phyloP scores from a whole-genome alignment of 495 filamentous ascomycete species.

The Cudoniella acicularis region DNA sequence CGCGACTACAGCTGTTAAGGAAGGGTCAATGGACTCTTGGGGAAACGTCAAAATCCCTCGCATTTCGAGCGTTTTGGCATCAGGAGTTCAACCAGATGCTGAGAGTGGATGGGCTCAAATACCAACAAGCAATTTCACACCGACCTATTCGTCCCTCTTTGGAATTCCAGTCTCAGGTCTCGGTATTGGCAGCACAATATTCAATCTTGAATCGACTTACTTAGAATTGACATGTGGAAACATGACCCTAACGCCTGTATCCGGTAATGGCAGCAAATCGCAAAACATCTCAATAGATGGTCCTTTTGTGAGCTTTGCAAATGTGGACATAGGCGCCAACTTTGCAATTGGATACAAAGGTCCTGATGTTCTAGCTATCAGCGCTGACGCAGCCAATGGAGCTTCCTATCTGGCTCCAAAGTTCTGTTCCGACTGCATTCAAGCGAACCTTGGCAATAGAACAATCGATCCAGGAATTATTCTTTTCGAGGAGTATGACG shows the following conservation, averaged over 20 bases:
- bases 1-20: conserved; percentile 3
- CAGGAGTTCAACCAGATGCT: neutral
- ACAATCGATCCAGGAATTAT: conserved; percentile 11
- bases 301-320: conserved; percentile 9
- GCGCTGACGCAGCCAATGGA: neutral
- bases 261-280: neutral
- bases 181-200: conserved; percentile 13
- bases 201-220: conserved; percentile 21
- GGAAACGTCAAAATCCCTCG: conserved; percentile 23
- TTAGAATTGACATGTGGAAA: conserved; percentile 15
- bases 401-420: neutral
- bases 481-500: conserved; percentile 18
- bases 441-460: neutral
- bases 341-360: conserved; percentile 21
- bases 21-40: conserved; percentile 11
- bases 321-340: neutral
- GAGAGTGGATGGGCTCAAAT: conserved; percentile 17
- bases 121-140: conserved; percentile 2
- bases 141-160: conserved; percentile 20
- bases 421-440: conserved; percentile 18
- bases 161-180: conserved; percentile 16
- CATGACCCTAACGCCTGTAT: neutral
- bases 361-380: conserved; percentile 2
- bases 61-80: neutral
- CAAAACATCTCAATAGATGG: conserved; percentile 14